Conservation (phyloP, 1,284 basidiomycete species). For the Peniophora sp. region DNA sequence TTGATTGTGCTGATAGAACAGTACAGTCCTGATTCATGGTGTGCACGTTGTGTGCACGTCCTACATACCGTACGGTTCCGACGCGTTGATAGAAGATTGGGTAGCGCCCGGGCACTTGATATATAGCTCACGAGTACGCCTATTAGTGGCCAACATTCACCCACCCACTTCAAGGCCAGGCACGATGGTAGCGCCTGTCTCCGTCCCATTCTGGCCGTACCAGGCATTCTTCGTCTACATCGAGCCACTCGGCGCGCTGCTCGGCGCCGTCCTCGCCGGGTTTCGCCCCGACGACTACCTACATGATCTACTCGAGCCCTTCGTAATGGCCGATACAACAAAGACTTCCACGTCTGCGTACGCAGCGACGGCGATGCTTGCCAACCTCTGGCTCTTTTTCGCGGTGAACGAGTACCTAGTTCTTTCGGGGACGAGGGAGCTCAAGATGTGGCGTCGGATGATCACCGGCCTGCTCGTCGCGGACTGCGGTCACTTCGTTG, state of each 20-base stretch:
- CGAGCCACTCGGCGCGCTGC: slow-evolving; percentile 42
- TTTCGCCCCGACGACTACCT: slow-evolving; percentile 32
- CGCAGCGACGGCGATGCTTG: slow-evolving; percentile 38
- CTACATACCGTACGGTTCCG: too few relatives aligned
- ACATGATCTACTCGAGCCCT: slow-evolving; percentile 22
- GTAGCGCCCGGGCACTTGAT: too few relatives aligned
- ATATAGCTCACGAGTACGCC: too few relatives aligned
- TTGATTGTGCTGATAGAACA: too few relatives aligned
- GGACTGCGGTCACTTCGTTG: slow-evolving; percentile 42
- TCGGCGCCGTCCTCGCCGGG: slow-evolving; percentile 40
- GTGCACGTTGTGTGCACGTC: too few relatives aligned
- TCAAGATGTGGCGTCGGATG: slow-evolving; percentile 34
- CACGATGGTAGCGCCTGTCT: background rate
- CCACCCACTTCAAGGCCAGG: too few relatives aligned
- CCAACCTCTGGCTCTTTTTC: slow-evolving; percentile 45
- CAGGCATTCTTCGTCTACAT: slow-evolving; percentile 43
- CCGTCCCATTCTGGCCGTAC: slow-evolving; percentile 19
- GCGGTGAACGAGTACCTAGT: slow-evolving; percentile 46
- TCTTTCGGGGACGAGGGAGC: slow-evolving; percentile 32
- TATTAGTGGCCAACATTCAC: too few relatives aligned
- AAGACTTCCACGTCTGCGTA: slow-evolving; percentile 25
- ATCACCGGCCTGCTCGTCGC: slow-evolving; percentile 37
- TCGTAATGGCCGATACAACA: slow-evolving; percentile 10
- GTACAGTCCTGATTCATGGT: too few relatives aligned
- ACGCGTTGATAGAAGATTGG: too few relatives aligned